Evolutionary conservation across 345 rosid genomes (phyloP).

Genomic region (Sisymbrium altissimum): DNA sequence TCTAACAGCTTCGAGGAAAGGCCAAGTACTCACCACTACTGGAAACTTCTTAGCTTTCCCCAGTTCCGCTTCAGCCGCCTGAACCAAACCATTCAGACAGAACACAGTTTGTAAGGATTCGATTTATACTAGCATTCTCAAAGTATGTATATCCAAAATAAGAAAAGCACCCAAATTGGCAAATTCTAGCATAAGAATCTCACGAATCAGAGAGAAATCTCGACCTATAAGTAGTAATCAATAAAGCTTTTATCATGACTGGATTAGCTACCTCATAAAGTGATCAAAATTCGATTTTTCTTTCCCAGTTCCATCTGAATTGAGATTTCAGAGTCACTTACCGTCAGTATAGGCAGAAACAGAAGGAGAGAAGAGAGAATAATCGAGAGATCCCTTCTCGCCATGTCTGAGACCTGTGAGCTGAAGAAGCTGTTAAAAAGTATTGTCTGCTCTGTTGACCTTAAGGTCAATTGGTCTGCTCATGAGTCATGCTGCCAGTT

Average conservation of each 20-base stretch:
- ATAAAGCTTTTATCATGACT: neutral
- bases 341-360: constrained; percentile 7
- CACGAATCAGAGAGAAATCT: neutral
- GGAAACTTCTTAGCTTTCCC: constrained; percentile 48
- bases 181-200: neutral
- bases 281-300: constrained; percentile 21
- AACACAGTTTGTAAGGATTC: neutral
- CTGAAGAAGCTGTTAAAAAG: neutral
- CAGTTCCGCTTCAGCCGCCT: constrained; percentile 42
- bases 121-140: neutral
- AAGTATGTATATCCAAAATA: neutral
- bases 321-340: constrained; percentile 2
- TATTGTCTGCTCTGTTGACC: neutral
- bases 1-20: constrained; percentile 79
- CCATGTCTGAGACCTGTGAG: constrained; percentile 17
- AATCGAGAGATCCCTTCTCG: constrained; percentile 2
- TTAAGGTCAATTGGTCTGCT: neutral
- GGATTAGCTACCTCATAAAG: neutral
- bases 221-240: neutral
- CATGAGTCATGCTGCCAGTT: neutral
- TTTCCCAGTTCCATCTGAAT: neutral
- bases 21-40: constrained; percentile 89
- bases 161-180: neutral
- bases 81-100: neutral
- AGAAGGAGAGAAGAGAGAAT: constrained; percentile 8